Percentiles rank a stretch among this genome's conserved stretches.
phyloP scores from a whole-genome alignment of 2,329 filamentous ascomycete species.

The Chrysoporthe cubensis region DNA sequence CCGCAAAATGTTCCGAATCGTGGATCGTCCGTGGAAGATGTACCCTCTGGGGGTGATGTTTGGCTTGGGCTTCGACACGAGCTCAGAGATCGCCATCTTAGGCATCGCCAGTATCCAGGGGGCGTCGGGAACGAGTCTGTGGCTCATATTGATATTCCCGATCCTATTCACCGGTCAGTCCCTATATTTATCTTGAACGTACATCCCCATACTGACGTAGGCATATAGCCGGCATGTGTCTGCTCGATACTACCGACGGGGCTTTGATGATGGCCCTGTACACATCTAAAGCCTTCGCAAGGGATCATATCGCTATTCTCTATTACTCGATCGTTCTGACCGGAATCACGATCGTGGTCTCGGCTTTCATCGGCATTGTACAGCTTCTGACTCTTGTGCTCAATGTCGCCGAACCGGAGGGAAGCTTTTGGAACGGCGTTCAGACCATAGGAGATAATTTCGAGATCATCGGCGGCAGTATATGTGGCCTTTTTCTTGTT shows the following conservation, averaged over 20 bases:
- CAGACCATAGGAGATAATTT: slow-evolving; percentile 77
- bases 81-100: slow-evolving; percentile 87
- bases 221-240: slow-evolving; percentile 80
- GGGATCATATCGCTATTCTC: slow-evolving; percentile 84
- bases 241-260: slow-evolving; percentile 89
- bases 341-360: slow-evolving; percentile 79
- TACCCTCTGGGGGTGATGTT: slow-evolving; percentile 88
- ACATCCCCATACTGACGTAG: slow-evolving; percentile 7
- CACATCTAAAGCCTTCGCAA: slow-evolving; percentile 75
- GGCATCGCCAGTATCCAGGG: slow-evolving; percentile 90
- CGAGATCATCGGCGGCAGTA: slow-evolving; percentile 82
- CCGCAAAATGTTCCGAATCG: slow-evolving; percentile 74
- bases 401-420: slow-evolving; percentile 74
- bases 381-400: slow-evolving; percentile 80
- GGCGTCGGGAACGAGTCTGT: slow-evolving; percentile 83
- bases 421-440: slow-evolving; percentile 90
- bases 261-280: slow-evolving; percentile 96
- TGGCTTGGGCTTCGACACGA: slow-evolving; percentile 93
- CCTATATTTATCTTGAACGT: not conserved
- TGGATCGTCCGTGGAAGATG: slow-evolving; percentile 90
- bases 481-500: slow-evolving; percentile 83
- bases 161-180: slow-evolving; percentile 78
- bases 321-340: slow-evolving; percentile 94
- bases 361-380: slow-evolving; percentile 81
- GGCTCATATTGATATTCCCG: slow-evolving; percentile 93